phyloP scores from a whole-genome alignment of 73 alveolate genomes.

The Uronychia binucleata region DNA sequence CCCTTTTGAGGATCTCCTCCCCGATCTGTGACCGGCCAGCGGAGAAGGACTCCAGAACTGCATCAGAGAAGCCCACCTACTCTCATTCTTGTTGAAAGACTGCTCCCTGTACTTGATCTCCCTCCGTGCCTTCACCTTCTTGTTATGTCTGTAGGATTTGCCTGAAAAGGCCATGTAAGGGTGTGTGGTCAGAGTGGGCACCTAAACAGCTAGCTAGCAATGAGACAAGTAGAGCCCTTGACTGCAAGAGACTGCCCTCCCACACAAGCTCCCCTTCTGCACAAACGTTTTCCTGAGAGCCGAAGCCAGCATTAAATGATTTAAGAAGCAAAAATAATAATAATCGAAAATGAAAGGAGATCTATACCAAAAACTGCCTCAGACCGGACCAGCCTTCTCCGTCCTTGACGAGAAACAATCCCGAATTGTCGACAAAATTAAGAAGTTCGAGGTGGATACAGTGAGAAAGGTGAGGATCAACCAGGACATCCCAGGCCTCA shows the following conservation, averaged over 20 bases:
- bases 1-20: not conserved
- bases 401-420: constrained; percentile 54
- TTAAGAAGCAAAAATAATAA: not conserved
- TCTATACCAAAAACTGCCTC: constrained; percentile 52
- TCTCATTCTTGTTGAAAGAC: constrained; percentile 44
- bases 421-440: constrained; percentile 43
- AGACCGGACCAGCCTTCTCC: constrained; percentile 47
- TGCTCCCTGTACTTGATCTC: constrained; percentile 13
- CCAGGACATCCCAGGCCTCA: constrained; percentile 61
- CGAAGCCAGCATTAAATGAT: not conserved
- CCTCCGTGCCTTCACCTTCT: constrained; percentile 15
- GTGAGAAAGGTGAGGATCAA: constrained; percentile 28
- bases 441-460: constrained; percentile 56
- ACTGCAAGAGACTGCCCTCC: too few species aligned
- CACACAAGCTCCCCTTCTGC: too few species aligned
- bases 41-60: constrained; percentile 1
- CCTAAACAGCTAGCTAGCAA: too few species aligned
- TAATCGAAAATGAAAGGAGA: constrained; percentile 15
- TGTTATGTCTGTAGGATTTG: constrained; percentile 5
- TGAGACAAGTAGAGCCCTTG: too few species aligned
- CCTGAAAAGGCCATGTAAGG: not conserved
- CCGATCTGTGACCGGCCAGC: too few species aligned
- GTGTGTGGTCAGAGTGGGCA: too few species aligned
- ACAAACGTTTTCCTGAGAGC: not conserved
- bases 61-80: constrained; percentile 10